Conservation (phyloP, 2,329 filamentous ascomycete genomes). For the Mycosphaerella arachidis region DNA sequence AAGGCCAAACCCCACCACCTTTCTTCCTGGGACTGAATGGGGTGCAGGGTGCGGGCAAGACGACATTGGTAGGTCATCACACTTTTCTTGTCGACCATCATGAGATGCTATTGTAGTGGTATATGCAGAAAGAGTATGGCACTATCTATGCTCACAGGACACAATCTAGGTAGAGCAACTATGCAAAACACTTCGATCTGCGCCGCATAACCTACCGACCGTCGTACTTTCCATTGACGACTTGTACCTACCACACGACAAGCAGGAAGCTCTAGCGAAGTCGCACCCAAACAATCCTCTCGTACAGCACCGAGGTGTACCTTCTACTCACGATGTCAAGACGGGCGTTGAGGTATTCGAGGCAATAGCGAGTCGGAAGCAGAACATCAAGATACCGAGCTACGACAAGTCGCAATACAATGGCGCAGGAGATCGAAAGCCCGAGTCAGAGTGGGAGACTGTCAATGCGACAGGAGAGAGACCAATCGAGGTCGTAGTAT, state of each 20-base stretch:
- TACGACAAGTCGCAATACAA: slow-evolving; percentile 80
- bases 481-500: slow-evolving; percentile 61
- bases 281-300: slow-evolving; percentile 67
- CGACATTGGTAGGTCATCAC: slow-evolving; percentile 61
- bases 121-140: neutral
- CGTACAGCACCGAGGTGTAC: slow-evolving; percentile 76
- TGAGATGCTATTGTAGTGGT: neutral
- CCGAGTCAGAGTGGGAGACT: slow-evolving; percentile 56
- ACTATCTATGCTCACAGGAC: neutral
- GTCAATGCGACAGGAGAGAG: slow-evolving; percentile 51
- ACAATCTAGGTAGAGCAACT: neutral
- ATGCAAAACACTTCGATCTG: slow-evolving; percentile 53
- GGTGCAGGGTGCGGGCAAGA: slow-evolving; percentile 89
- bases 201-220: slow-evolving; percentile 57
- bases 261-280: slow-evolving; percentile 62
- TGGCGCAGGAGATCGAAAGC: slow-evolving; percentile 71
- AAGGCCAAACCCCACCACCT: slow-evolving; percentile 48
- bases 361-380: slow-evolving; percentile 48
- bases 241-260: slow-evolving; percentile 72
- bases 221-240: slow-evolving; percentile 82
- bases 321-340: slow-evolving; percentile 72
- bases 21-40: slow-evolving; percentile 88
- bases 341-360: slow-evolving; percentile 62
- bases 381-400: slow-evolving; percentile 59
- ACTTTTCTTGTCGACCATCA: neutral